Conservation (phyloP, 805 yeast genomes). For the Wickerhamiella azyma region DNA sequence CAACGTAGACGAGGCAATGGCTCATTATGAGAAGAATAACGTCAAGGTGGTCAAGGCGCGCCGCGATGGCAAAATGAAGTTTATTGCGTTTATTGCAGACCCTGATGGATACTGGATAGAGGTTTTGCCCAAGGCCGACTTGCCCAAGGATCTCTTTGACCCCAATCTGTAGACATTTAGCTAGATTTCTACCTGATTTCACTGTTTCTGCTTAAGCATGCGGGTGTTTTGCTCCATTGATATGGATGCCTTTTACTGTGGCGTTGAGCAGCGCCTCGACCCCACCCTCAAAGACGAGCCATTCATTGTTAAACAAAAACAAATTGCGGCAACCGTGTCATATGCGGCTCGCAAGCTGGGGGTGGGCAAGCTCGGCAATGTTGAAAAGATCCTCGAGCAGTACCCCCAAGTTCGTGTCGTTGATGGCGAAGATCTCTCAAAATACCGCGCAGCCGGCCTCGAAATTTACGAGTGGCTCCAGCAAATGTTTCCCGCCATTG, state of each 20-base stretch:
- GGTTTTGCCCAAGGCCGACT: slow-evolving; percentile 36
- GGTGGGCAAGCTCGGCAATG: slow-evolving; percentile 18
- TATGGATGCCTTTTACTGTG: slow-evolving; percentile 26
- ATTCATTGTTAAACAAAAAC: slow-evolving; percentile 24
- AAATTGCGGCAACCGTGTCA: slow-evolving; percentile 22
- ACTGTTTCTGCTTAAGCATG: neutral
- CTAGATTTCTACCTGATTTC: neutral
- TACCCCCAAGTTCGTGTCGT: slow-evolving; percentile 20
- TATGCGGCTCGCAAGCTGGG: slow-evolving; percentile 24
- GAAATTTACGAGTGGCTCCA: slow-evolving; percentile 18
- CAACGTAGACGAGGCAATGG: slow-evolving; percentile 42
- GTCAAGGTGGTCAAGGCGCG: slow-evolving; percentile 34
- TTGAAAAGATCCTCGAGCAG: slow-evolving; percentile 11
- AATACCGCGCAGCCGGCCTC: slow-evolving; percentile 23
- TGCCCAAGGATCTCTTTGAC: slow-evolving; percentile 17
- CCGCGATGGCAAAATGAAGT: slow-evolving; percentile 34
- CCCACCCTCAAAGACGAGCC: slow-evolving; percentile 20
- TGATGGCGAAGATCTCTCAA: slow-evolving; percentile 23
- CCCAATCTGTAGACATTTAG: neutral
- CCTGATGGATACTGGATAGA: slow-evolving; percentile 88
- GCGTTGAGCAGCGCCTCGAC: slow-evolving; percentile 22
- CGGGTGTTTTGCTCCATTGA: slow-evolving; percentile 19
- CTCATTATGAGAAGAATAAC: slow-evolving; percentile 34
- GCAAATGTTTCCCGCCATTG: slow-evolving; percentile 15
- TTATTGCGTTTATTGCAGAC: slow-evolving; percentile 71